Evolutionary conservation across 192 early-diverging fungal genomes (phyloP).

Genomic region (Radiomyces spectabilis): DNA sequence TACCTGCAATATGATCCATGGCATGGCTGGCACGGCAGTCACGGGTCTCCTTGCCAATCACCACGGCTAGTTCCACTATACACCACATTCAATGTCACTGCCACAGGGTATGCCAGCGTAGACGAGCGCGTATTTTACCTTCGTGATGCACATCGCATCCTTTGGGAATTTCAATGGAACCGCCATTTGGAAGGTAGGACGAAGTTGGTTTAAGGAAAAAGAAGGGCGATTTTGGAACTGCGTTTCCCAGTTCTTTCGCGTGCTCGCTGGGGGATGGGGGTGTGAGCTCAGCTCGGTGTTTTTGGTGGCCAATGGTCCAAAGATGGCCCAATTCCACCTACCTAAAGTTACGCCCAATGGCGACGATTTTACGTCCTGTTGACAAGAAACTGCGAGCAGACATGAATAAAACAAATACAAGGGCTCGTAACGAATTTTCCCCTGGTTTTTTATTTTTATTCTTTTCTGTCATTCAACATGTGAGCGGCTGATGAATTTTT

Average conservation of each 20-base stretch:
- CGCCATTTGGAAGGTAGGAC: slow-evolving; percentile 61
- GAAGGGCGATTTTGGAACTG: slow-evolving; percentile 82
- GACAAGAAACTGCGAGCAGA: slow-evolving; percentile 40
- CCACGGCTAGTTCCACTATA: slow-evolving; percentile 83
- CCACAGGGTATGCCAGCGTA: background rate
- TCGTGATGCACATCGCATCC: slow-evolving; percentile 84
- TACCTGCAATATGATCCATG: slow-evolving; percentile 50
- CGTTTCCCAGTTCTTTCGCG: slow-evolving; percentile 88
- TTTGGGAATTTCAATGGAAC: slow-evolving; percentile 71
- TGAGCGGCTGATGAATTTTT: no score
- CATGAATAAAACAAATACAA: slow-evolving; percentile 14
- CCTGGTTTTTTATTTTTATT: background rate
- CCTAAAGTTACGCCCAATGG: slow-evolving; percentile 88
- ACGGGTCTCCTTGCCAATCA: slow-evolving; percentile 76
- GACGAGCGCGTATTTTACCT: slow-evolving; percentile 18
- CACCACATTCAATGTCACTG: background rate
- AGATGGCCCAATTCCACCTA: no score
- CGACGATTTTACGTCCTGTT: slow-evolving; percentile 83
- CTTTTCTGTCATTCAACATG: no score
- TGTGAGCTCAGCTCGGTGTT: no score
- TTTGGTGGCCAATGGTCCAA: no score
- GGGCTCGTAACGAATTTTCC: background rate
- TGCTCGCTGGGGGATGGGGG: no score
- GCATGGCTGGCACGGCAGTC: slow-evolving; percentile 63
- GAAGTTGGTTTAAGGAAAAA: slow-evolving; percentile 94